A percentile compares a stretch with the other conserved stretches of the same genome.
phyloP scores from a whole-genome alignment of 1,284 basidiomycete species.

The Cryptococcus sp. region DNA sequence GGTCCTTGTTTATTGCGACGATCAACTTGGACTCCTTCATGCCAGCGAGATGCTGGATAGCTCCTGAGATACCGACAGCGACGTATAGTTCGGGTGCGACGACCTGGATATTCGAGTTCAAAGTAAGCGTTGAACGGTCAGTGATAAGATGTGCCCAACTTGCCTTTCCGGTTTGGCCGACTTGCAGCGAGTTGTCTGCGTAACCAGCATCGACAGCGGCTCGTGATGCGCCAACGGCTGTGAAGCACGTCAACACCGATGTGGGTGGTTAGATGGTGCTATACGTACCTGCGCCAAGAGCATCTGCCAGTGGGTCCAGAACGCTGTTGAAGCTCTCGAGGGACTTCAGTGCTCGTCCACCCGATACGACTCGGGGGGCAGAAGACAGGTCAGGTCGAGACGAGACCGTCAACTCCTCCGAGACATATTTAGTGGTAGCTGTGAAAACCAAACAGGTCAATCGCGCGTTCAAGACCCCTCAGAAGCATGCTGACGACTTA shows the following conservation, averaged over 20 bases:
- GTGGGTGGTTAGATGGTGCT: not conserved
- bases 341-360: slow-evolving; percentile 93
- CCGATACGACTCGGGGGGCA: slow-evolving; percentile 87
- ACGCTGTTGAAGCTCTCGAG: slow-evolving; percentile 87
- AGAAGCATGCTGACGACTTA: slow-evolving; percentile 28
- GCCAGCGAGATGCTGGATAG: slow-evolving; percentile 97
- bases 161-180: slow-evolving; percentile 96
- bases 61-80: slow-evolving; percentile 95
- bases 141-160: slow-evolving; percentile 8
- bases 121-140: not conserved
- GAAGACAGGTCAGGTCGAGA: slow-evolving; percentile 90
- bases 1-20: slow-evolving; percentile 98
- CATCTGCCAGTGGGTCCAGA: slow-evolving; percentile 90
- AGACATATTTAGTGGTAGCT: slow-evolving; percentile 71
- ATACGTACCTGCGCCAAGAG: slow-evolving; percentile 68
- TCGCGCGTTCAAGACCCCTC: not conserved
- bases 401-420: slow-evolving; percentile 83
- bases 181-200: slow-evolving; percentile 96
- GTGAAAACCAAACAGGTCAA: not conserved
- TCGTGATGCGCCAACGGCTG: slow-evolving; percentile 91
- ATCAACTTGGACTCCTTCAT: slow-evolving; percentile 99
- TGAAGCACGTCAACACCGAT: slow-evolving; percentile 1
- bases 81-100: slow-evolving; percentile 94
- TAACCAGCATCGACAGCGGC: slow-evolving; percentile 99
- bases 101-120: slow-evolving; percentile 52